Evolutionary conservation across 805 yeast species (phyloP), one percentile per base, ranked within the genome.

Genomic region (Nakazawaea siamensis): DNA sequence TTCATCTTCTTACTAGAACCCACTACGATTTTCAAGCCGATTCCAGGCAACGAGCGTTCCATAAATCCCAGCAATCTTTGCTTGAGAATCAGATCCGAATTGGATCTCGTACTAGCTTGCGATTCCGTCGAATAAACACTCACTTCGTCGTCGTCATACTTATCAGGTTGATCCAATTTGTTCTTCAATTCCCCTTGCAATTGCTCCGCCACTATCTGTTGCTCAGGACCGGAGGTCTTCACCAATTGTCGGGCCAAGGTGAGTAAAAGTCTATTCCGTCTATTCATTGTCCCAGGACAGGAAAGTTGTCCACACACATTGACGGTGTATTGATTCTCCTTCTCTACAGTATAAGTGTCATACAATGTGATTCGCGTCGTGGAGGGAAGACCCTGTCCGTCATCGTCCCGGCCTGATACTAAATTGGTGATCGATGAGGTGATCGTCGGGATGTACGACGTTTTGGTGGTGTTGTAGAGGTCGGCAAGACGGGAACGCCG

Each of bases 221-320:
- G n/a, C 10, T 49, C 48, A 25, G 49, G 50, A 4, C 34, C 30
- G 15, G 54, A 41, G 4, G 60, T 31, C 33, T 74, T 71, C 0
- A 77, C 70, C 33, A 82, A 60, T 52, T 83, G 86, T 40, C 73
- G 73, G 3, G 86, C 84, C 29, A 86, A 55, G 1, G 86, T 68
- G 16, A 81, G 52, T 21, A 88, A 62, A 29, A 88, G 52, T 39
- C 78, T 61, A 54, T 86, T 85, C 48, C 80, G 85, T 27, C 94
- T 63, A 20, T 72, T 69, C 64, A 76, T 70, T 7, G 69, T 61
- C 1, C 94, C 94, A 0, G 87, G 85, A 27, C 82, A 65, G 35
- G 49, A 68, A 18, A 81, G 58, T 70, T 82, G 73, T 5, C 96
- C 95, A 29, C 83, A 66, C 3, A 88, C 73, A 24, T 75, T 74